phyloP scores from a whole-genome alignment of 2,329 filamentous ascomycete species.

The Penicillium hordei region DNA sequence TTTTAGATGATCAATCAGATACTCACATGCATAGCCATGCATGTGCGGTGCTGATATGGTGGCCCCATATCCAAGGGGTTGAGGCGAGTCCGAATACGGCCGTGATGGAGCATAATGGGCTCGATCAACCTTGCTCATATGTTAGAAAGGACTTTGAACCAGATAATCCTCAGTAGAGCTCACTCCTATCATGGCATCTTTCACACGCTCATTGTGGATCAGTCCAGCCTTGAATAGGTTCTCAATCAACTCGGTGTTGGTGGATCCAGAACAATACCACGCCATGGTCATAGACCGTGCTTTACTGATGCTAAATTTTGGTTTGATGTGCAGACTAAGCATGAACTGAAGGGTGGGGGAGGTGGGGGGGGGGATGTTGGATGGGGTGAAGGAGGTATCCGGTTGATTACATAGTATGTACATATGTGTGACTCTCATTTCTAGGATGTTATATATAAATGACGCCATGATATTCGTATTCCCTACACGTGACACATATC shows the following conservation, averaged over 20 bases:
- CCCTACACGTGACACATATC: neutral
- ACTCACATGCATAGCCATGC: slow-evolving; percentile 66
- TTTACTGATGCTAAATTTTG: neutral
- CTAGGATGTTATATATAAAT: neutral
- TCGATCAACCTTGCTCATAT: slow-evolving; percentile 69
- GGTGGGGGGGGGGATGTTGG: no score
- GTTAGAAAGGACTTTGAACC: slow-evolving; percentile 13
- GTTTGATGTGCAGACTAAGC: neutral
- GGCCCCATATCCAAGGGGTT: slow-evolving; percentile 65
- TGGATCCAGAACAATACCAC: slow-evolving; percentile 77
- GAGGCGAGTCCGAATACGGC: slow-evolving; percentile 73
- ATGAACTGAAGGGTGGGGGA: neutral
- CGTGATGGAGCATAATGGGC: slow-evolving; percentile 72
- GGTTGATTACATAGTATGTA: slow-evolving; percentile 1
- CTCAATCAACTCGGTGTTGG: slow-evolving; percentile 72
- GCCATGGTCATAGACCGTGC: slow-evolving; percentile 62
- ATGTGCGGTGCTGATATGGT: slow-evolving; percentile 74
- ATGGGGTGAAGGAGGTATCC: no score
- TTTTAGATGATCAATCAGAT: slow-evolving; percentile 58
- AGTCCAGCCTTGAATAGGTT: slow-evolving; percentile 73
- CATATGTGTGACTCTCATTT: neutral
- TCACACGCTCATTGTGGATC: slow-evolving; percentile 70
- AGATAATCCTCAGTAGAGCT: slow-evolving; percentile 4
- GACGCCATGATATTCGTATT: slow-evolving; percentile 4
- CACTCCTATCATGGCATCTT: slow-evolving; percentile 76